Evolutionary conservation across 805 yeast species (phyloP).

Genomic region (Gaillardinia entomophila): DNA sequence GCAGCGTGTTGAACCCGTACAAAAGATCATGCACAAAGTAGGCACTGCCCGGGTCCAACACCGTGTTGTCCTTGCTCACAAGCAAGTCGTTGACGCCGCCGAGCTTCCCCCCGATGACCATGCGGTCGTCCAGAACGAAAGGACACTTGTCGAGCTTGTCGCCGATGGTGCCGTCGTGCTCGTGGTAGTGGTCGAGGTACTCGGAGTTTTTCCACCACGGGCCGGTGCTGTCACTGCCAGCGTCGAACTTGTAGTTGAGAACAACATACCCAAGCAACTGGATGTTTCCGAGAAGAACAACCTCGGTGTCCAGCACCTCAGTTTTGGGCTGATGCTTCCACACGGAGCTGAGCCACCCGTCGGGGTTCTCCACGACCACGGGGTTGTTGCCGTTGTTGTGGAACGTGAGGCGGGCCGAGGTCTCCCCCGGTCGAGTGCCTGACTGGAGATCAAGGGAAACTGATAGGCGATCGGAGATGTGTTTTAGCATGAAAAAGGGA

Average conservation of each 20-base stretch:
- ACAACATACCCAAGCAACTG: constrained; percentile 36
- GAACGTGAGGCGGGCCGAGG: too few relatives aligned
- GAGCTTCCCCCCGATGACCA: constrained; percentile 26
- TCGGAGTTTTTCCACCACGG: constrained; percentile 35
- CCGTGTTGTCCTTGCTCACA: constrained; percentile 10
- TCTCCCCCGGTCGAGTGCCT: too few relatives aligned
- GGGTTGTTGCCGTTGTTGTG: constrained; percentile 12
- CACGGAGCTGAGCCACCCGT: constrained; percentile 11
- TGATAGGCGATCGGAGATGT: constrained; percentile 14
- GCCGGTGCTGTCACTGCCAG: constrained; percentile 8
- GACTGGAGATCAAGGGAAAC: constrained; percentile 13
- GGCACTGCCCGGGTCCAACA: constrained; percentile 12
- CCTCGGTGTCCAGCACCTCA: constrained; percentile 3
- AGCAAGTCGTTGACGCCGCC: constrained; percentile 33
- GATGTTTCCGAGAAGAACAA: constrained; percentile 28
- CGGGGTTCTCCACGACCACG: constrained; percentile 8
- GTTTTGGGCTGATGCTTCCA: neutral
- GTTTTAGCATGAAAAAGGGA: too few relatives aligned
- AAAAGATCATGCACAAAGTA: constrained; percentile 31
- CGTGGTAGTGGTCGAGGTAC: constrained; percentile 23
- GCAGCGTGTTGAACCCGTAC: constrained; percentile 22
- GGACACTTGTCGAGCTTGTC: constrained; percentile 16
- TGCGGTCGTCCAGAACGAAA: constrained; percentile 16
- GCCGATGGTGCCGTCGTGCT: constrained; percentile 17
- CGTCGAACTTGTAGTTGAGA: constrained; percentile 28